These are phyloP conservation scores for Solanum peruvianum DNA, from an alignment of 257 asterid genomes.

Conservation along the genomic window DNA sequence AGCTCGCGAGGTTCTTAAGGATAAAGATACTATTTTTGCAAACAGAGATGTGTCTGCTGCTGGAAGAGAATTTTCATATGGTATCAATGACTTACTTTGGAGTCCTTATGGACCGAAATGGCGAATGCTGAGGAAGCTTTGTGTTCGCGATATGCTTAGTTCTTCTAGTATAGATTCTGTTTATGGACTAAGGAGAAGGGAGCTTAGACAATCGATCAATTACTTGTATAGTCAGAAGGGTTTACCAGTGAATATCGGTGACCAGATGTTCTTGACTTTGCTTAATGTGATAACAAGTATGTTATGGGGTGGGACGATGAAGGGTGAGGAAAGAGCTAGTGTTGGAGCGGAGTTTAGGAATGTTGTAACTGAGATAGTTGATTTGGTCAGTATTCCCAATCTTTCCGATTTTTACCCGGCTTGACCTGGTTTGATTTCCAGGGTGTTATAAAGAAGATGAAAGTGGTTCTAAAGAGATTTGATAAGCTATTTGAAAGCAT, in stretches of 20 bases:
- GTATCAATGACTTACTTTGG: constrained; percentile 60
- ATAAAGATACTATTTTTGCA: constrained; percentile 52
- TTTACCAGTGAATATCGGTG: constrained; percentile 39
- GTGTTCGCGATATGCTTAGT: constrained; percentile 56
- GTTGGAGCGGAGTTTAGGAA: constrained; percentile 51
- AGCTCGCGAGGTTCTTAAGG: constrained; percentile 47
- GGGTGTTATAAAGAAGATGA: background rate
- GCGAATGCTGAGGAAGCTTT: constrained; percentile 60
- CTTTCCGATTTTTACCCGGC: background rate
- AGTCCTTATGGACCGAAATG: constrained; percentile 62
- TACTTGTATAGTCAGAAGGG: constrained; percentile 25
- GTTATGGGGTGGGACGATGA: constrained; percentile 69
- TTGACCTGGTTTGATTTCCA: background rate
- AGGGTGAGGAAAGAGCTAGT: constrained; percentile 33
- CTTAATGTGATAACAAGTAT: constrained; percentile 64
- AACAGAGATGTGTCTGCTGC: constrained; percentile 70
- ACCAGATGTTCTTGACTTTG: constrained; percentile 46
- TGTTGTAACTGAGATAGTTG: constrained; percentile 36
- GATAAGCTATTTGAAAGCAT: background rate
- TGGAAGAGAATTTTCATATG: constrained; percentile 42
- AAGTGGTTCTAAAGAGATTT: background rate
- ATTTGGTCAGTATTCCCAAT: constrained; percentile 4
- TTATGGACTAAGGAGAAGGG: constrained; percentile 29
- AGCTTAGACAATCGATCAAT: constrained; percentile 27
- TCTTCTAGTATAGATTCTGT: constrained; percentile 33